Base-by-base conservation (phyloP, 225 moss, liverwort and hornwort species). In the Straminergon stramineum region DNA sequence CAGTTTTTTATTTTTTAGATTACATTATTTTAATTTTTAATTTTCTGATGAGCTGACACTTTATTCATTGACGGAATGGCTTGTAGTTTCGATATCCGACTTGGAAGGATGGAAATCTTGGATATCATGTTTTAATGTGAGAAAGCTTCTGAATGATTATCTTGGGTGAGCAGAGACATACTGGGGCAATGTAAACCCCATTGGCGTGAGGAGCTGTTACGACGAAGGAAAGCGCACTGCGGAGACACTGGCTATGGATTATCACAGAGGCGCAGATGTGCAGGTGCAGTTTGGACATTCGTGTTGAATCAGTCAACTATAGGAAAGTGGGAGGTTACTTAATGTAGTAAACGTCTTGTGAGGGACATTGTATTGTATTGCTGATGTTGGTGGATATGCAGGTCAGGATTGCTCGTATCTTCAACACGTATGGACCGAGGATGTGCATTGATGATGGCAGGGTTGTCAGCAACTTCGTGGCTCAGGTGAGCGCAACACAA, bases 371-470 rank as follows among this genome's bases (percentile, higher is more conserved):
- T 75, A 77, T 39, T 53, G 31, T 65, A 55, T 78, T 77, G 53
- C 78, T 78, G 65, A 87, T 39, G 71, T 83, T 87, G 30, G 61
- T 83, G 41, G 34, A 48, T 13, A 62, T 89, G 83, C 92, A 95
- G 95, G 95, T 95, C 77, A 92, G 95, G 58, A 95, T 95, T 87
- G 95, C 95, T 81, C 95, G 95, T 80, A 95, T 95, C 82, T 95
- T 95, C 88, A 95, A 95, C 91, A 95, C 95, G 2, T 95, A 95
- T 79, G 95, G 95, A 71, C 95, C 95, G 6, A 89, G 95, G 86
- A 95, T 95, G 95, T 93, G 95, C 87, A 95, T 95, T 63, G 95
- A 95, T 78, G 95, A 95, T 90, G 95, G 95, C 80, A 91, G 95
- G 78, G 95, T 95, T 88, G 95, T 95, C 58, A 95, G 95, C 90